Evolutionary conservation across 768 basidiomycete genomes (phyloP).

Genomic region (Boletus sp.): DNA sequence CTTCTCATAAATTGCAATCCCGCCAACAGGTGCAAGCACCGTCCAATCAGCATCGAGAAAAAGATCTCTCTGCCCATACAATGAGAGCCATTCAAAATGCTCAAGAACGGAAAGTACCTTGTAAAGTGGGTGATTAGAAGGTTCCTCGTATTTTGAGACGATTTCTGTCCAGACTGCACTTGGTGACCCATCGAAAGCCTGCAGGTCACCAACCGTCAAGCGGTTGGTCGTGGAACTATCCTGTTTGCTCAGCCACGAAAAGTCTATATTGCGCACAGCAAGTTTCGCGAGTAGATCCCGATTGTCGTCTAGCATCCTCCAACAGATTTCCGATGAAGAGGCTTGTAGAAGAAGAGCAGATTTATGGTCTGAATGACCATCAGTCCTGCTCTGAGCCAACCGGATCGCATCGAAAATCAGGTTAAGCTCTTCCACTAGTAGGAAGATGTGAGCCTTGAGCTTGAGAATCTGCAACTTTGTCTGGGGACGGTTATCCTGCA

Average conservation of each 20-base stretch:
- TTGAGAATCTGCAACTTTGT: constrained; percentile 58
- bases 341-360: constrained; percentile 80
- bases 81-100: constrained; percentile 4
- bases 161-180: constrained; percentile 88
- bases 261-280: constrained; percentile 74
- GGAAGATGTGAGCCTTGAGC: constrained; percentile 68
- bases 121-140: constrained; percentile 63
- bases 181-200: constrained; percentile 83
- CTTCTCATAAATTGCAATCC: constrained; percentile 83
- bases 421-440: constrained; percentile 76
- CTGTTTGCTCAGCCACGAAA: constrained; percentile 80
- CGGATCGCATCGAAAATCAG: constrained; percentile 86
- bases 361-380: constrained; percentile 66
- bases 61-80: constrained; percentile 52
- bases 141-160: constrained; percentile 72
- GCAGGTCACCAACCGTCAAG: constrained; percentile 70
- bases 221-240: constrained; percentile 85
- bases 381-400: constrained; percentile 73
- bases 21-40: constrained; percentile 86
- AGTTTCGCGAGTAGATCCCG: constrained; percentile 80
- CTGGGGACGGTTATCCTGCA: constrained; percentile 32
- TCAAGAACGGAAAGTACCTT: constrained; percentile 46
- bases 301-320: constrained; percentile 82
- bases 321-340: constrained; percentile 83
- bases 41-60: constrained; percentile 81